Evolutionary conservation across 139 green algal species (phyloP), one percentile per base, ranked within the genome.

Genomic region (Volvox africanus): DNA sequence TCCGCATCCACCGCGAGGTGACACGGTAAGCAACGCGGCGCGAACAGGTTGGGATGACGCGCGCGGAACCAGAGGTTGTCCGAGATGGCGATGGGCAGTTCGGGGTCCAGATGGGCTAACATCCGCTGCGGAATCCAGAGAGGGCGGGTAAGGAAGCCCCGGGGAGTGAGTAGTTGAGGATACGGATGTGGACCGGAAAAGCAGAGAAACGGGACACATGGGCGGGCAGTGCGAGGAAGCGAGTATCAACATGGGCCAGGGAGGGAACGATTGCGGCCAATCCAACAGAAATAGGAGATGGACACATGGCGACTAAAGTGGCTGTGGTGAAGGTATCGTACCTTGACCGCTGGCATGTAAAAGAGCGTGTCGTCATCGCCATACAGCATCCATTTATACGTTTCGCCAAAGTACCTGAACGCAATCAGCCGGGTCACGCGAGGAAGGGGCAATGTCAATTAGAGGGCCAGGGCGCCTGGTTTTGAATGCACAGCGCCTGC

Each of bases 361-460:
- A 90, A 90, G 0, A 90, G 12, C 26, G 86, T 90, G 75, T 93
- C 91, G 22, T 93, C 91, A 69, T 94, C 92, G n/a, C 92, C 92
- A 78, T 94, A 94, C 77, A 94, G 44, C 83, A 94, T 44, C 92
- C 92, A 94, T 83, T 94, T 92, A 88, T 91, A 94, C 37, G 83
- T 68, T 30, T 92, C 82, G 35, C 91, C 62, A 88, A 82, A 93
- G 81, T 92, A 32, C 76, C 86, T 84, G 86, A 24, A 9, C 65
- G 11, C 11, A 16, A 73, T 24, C 65, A 24, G 24, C 65, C 2
- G 21, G 24, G 65, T 28, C 5, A 73, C 65, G 24, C 65, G 16
- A 24, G 24, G 2, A 73, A 9, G 9, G 44, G 9, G 44, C 44
- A 55, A 9, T 55, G n/a, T n/a, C n/a, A n/a, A n/a, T n/a, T n/a